Conservation (phyloP, 192 early-diverging fungal species). For the Dissophora globulifera region DNA sequence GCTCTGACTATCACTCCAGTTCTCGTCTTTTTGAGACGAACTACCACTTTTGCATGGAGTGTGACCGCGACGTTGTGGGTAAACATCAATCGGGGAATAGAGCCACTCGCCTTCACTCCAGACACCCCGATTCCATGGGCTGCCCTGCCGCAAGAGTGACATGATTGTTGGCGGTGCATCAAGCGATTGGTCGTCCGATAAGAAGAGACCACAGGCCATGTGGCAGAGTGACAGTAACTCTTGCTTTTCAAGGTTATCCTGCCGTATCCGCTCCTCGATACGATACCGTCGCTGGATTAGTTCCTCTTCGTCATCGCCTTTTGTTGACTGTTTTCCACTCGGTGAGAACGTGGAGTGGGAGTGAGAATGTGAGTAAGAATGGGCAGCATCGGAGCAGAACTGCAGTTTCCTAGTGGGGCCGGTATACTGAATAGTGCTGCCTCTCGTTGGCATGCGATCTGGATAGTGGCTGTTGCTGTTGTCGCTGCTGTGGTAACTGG, state of each 20-base stretch:
- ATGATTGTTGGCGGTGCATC: conserved; percentile 35
- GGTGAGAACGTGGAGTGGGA: no score
- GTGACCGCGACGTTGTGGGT: no score
- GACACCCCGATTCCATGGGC: conserved; percentile 42
- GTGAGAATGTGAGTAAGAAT: no score
- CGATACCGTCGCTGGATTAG: conserved; percentile 21
- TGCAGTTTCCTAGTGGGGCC: conserved; percentile 21
- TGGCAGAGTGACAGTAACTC: conserved; percentile 40
- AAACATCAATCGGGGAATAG: conserved; percentile 8
- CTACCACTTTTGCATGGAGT: no score
- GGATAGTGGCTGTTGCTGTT: no score
- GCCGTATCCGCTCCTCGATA: conserved; percentile 34
- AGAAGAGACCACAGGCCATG: conserved; percentile 50
- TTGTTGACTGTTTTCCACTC: neutral
- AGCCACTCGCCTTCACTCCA: conserved; percentile 50
- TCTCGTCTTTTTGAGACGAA: no score
- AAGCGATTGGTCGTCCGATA: conserved; percentile 1
- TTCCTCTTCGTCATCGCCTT: conserved; percentile 13
- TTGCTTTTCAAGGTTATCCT: conserved; percentile 32
- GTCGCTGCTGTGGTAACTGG: no score
- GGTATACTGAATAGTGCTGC: conserved; percentile 9
- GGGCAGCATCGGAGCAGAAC: conserved; percentile 27
- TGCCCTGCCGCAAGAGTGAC: conserved; percentile 27
- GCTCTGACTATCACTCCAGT: no score
- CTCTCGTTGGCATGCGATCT: no score